Evolutionary conservation across 1,284 basidiomycete genomes (phyloP).

Genomic region (Pseudozyma sp.): DNA sequence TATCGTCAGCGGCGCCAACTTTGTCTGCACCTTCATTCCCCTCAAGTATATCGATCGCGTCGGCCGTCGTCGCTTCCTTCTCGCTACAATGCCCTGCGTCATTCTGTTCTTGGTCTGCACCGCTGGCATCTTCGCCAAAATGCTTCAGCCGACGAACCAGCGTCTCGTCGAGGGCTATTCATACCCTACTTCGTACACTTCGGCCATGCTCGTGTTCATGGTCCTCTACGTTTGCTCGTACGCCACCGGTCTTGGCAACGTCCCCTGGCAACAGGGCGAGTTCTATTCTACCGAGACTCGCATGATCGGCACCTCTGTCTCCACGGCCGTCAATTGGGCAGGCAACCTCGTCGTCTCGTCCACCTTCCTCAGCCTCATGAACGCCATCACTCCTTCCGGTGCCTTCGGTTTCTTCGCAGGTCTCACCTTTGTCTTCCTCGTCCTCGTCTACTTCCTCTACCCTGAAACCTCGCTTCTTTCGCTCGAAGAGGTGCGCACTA

Average conservation of each 20-base stretch:
- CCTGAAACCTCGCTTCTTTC: conserved; percentile 74
- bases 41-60: conserved; percentile 80
- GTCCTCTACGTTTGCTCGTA: conserved; percentile 85
- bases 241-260: conserved; percentile 75
- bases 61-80: conserved; percentile 81
- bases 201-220: conserved; percentile 81
- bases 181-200: conserved; percentile 77
- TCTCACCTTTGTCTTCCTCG: conserved; percentile 77
- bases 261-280: conserved; percentile 89
- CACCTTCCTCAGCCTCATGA: conserved; percentile 82
- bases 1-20: conserved; percentile 70
- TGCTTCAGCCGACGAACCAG: conserved; percentile 78
- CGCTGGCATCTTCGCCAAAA: conserved; percentile 79
- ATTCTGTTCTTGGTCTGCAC: conserved; percentile 78
- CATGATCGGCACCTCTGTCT: conserved; percentile 78
- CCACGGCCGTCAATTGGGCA: conserved; percentile 85
- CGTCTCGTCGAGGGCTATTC: conserved; percentile 75
- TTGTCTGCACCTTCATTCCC: conserved; percentile 83
- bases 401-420: conserved; percentile 79
- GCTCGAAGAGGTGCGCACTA: conserved; percentile 77
- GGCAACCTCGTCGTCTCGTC: conserved; percentile 81
- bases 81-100: conserved; percentile 83
- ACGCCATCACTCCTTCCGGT: conserved; percentile 76
- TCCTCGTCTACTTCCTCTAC: conserved; percentile 75
- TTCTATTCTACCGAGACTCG: conserved; percentile 78